Conservation (phyloP, 2,329 filamentous ascomycete species). For the Calycina herbarum region DNA sequence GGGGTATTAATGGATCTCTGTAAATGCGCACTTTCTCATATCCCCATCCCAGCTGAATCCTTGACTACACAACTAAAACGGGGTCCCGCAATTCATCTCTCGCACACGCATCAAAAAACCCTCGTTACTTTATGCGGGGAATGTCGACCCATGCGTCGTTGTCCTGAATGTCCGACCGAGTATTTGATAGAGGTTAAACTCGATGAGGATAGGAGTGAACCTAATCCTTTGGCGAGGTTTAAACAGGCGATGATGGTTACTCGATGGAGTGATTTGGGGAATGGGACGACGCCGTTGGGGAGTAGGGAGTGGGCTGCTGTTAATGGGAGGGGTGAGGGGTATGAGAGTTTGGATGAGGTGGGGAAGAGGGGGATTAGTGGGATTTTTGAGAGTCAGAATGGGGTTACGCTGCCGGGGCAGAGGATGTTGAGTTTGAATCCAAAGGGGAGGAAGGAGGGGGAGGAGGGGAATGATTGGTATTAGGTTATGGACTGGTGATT, state of each 20-base stretch:
- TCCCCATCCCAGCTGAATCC: slow-evolving; percentile 47
- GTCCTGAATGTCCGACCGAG: slow-evolving; percentile 61
- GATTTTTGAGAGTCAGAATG: slow-evolving; percentile 57
- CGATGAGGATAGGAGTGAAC: slow-evolving; percentile 52
- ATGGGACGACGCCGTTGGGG: slow-evolving; percentile 49
- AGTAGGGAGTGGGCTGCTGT: slow-evolving; percentile 57
- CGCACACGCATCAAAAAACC: slow-evolving; percentile 38
- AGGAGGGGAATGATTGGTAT: slow-evolving; percentile 60
- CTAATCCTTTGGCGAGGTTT: slow-evolving; percentile 44
- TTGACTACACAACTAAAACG: slow-evolving; percentile 37
- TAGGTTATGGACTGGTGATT: slow-evolving; percentile 33
- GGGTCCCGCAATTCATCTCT: slow-evolving; percentile 25
- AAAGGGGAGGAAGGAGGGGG: slow-evolving; percentile 51
- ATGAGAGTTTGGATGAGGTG: slow-evolving; percentile 54
- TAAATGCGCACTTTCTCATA: slow-evolving; percentile 60
- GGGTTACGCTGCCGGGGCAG: slow-evolving; percentile 55
- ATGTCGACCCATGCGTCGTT: slow-evolving; percentile 60
- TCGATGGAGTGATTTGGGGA: slow-evolving; percentile 61
- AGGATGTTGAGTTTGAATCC: slow-evolving; percentile 60
- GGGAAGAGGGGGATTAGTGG: slow-evolving; percentile 57
- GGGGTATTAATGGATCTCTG: slow-evolving; percentile 59
- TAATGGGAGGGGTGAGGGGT: slow-evolving; percentile 46
- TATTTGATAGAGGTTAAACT: slow-evolving; percentile 62
- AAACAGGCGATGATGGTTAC: slow-evolving; percentile 61
- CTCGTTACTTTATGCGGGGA: slow-evolving; percentile 53